Evolutionary conservation across 2,329 filamentous ascomycete genomes (phyloP).

Genomic region (Ophiocordyceps robertsii): DNA sequence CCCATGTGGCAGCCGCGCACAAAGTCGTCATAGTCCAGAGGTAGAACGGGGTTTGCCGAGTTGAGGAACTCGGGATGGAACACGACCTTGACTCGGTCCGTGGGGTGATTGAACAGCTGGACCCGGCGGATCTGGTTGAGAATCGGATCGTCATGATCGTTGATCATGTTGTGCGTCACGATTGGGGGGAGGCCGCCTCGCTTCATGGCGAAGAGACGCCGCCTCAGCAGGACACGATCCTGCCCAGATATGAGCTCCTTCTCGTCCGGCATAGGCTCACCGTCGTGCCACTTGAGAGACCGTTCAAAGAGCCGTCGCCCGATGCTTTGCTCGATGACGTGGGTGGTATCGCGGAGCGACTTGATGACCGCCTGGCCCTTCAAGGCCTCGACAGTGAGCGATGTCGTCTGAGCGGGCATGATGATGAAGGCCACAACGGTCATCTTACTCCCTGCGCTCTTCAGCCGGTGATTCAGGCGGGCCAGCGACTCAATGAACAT

Average conservation of each 20-base stretch:
- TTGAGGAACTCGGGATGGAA: conserved; percentile 98
- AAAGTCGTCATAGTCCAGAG: conserved; percentile 96
- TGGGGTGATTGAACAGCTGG: conserved; percentile 91
- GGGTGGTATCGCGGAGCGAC: conserved; percentile 82
- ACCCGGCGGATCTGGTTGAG: conserved; percentile 92
- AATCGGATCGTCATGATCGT: conserved; percentile 85
- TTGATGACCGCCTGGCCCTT: conserved; percentile 98
- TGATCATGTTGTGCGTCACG: conserved; percentile 97
- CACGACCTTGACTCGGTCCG: conserved; percentile 90
- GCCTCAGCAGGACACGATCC: conserved; percentile 82
- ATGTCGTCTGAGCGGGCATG: conserved; percentile 94
- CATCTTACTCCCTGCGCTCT: conserved; percentile 70
- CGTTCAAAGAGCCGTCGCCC: conserved; percentile 91
- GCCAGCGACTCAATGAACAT: conserved; percentile 99
- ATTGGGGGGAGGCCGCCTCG: conserved; percentile 80
- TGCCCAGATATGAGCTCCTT: conserved; percentile 88
- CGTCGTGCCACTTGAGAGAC: conserved; percentile 89
- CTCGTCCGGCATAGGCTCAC: conserved; percentile 84
- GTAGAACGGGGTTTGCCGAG: conserved; percentile 86
- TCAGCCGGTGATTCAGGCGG: conserved; percentile 85
- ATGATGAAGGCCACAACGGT: conserved; percentile 97
- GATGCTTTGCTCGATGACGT: conserved; percentile 84
- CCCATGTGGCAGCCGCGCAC: conserved; percentile 93
- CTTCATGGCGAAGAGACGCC: conserved; percentile 94
- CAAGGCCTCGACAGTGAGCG: conserved; percentile 85